A percentile compares a stretch with the other conserved stretches of the same genome.
Conservation (phyloP, 2,329 filamentous ascomycete genomes). For the Davidsoniella australis region DNA sequence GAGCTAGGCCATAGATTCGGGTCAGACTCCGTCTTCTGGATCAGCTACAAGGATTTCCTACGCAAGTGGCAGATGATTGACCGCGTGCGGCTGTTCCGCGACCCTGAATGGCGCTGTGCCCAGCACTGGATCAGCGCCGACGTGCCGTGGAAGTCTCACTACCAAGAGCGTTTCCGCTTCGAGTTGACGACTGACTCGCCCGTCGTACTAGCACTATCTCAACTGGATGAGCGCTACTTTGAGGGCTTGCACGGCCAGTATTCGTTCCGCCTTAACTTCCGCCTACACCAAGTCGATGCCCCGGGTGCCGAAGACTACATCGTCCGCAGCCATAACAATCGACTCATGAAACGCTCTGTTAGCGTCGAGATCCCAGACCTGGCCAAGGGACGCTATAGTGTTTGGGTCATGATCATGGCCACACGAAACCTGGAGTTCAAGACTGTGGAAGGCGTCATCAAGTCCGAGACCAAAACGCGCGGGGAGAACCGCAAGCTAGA, state of each 20-base stretch:
- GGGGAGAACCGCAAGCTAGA: slow-evolving; percentile 37
- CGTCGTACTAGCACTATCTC: slow-evolving; percentile 41
- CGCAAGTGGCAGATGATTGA: slow-evolving; percentile 45
- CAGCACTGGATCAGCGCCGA: slow-evolving; percentile 45
- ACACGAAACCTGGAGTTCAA: slow-evolving; percentile 25
- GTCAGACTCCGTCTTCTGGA: slow-evolving; percentile 47
- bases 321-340: slow-evolving; percentile 40
- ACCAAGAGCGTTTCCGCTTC: slow-evolving; percentile 44
- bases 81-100: slow-evolving; percentile 43
- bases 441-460: slow-evolving; percentile 40
- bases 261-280: slow-evolving; percentile 30
- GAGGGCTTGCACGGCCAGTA: slow-evolving; percentile 44
- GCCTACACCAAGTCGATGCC: slow-evolving; percentile 27
- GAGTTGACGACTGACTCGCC: slow-evolving; percentile 37
- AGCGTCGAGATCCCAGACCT: slow-evolving; percentile 40
- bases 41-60: slow-evolving; percentile 43
- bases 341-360: slow-evolving; percentile 39
- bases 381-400: slow-evolving; percentile 37
- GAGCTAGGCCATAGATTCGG: slow-evolving; percentile 43
- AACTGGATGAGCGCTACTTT: slow-evolving; percentile 46
- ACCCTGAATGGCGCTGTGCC: slow-evolving; percentile 38
- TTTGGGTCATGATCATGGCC: slow-evolving; percentile 38
- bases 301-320: slow-evolving; percentile 40
- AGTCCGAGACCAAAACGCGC: slow-evolving; percentile 28
- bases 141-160: slow-evolving; percentile 44